These are phyloP conservation scores for Quercus phellos DNA, from an alignment of 331 rosid species.

Conservation along the genomic window DNA sequence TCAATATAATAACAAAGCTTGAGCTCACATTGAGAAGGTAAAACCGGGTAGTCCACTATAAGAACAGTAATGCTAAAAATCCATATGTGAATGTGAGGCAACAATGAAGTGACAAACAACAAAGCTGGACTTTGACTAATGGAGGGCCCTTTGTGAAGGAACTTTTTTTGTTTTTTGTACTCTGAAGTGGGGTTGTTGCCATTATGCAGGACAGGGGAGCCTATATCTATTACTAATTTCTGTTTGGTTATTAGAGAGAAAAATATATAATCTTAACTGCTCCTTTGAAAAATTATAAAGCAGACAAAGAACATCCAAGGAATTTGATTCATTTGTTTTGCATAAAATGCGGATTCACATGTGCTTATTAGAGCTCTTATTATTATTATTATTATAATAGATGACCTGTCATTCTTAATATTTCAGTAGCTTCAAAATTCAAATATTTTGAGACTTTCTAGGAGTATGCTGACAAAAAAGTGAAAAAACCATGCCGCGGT, in stretches of 20 bases:
- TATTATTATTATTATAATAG: neutral
- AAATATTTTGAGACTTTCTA: conserved; percentile 50
- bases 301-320: conserved; percentile 59
- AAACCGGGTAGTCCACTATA: neutral
- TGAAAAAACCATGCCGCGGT: conserved; percentile 27
- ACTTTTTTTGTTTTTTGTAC: conserved; percentile 17
- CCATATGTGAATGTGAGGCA: conserved; percentile 1
- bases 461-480: conserved; percentile 36
- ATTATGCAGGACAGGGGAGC: conserved; percentile 42
- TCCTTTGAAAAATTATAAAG: conserved; percentile 85
- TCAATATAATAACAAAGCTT: no score
- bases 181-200: conserved; percentile 62
- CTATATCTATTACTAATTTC: conserved; percentile 13
- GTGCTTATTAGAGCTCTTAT: conserved; percentile 37
- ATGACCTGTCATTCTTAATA: conserved; percentile 19
- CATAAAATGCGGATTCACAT: conserved; percentile 80
- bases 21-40: no score
- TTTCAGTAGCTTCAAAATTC: conserved; percentile 34
- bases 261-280: conserved; percentile 56
- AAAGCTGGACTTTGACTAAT: conserved; percentile 25
- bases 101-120: conserved; percentile 22
- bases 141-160: conserved; percentile 30
- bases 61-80: neutral
- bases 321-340: conserved; percentile 44
- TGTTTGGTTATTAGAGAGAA: conserved; percentile 35